Evolutionary conservation across 176 grass and related monocot species (phyloP).

Genomic region (Ampelocalamus luodianensis): DNA sequence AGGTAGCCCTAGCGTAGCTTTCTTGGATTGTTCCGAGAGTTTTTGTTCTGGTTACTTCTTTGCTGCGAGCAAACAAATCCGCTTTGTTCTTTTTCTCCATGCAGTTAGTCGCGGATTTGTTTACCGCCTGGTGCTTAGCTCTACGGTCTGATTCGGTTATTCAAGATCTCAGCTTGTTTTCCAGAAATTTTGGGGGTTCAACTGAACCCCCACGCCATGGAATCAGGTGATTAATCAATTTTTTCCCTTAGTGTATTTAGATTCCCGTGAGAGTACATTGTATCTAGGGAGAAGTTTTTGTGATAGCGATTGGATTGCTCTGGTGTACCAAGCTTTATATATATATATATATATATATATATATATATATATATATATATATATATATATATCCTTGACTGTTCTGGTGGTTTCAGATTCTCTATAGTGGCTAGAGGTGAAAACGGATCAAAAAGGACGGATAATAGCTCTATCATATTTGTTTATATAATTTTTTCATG

Average conservation of each 20-base stretch:
- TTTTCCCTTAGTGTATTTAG: not conserved
- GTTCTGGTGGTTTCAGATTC: not conserved
- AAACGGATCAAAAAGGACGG: no score
- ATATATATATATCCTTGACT: no score
- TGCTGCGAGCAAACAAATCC: slow-evolving; percentile 7
- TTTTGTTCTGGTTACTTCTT: not conserved
- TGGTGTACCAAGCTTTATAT: no score
- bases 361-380: no score
- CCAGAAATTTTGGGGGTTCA: not conserved
- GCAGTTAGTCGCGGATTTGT: slow-evolving; percentile 22
- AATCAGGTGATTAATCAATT: slow-evolving; percentile 39
- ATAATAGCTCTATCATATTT: no score
- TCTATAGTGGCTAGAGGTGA: no score
- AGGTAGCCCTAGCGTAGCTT: not conserved
- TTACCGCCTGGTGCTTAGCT: not conserved
- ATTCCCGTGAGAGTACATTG: slow-evolving; percentile 17
- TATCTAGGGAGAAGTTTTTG: not conserved
- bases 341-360: no score
- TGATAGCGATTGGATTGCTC: slow-evolving; percentile 16
- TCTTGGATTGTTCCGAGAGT: not conserved
- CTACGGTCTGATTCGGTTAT: not conserved
- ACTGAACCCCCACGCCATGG: slow-evolving; percentile 24
- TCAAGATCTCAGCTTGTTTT: slow-evolving; percentile 21
- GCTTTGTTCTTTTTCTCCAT: not conserved
- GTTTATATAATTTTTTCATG: no score